A percentile compares a stretch with the other conserved stretches of the same genome.
phyloP scores from a whole-genome alignment of 768 basidiomycete genomes.

The Psilocybe azurescens region DNA sequence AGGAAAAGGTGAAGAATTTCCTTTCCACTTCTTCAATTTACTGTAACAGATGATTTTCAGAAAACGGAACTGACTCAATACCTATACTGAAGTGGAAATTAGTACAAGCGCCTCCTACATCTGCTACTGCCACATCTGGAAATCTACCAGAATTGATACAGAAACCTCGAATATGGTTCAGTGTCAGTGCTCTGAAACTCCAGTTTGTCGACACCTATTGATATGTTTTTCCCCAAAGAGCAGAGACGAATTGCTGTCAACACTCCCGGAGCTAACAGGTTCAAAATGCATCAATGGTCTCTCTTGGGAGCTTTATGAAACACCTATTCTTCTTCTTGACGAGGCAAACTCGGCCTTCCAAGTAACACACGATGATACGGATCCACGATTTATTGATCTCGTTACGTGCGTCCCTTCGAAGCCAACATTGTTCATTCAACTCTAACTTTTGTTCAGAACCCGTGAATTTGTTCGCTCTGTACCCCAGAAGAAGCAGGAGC shows the following conservation, averaged over 20 bases:
- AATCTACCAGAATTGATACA: neutral
- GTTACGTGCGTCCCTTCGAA: slow-evolving; percentile 22
- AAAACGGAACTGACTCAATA: neutral
- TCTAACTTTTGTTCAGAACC: slow-evolving; percentile 11
- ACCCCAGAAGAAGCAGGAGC: neutral
- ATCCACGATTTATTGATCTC: slow-evolving; percentile 25
- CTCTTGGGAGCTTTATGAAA: slow-evolving; percentile 31
- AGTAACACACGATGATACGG: slow-evolving; percentile 14
- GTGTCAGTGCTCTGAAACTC: slow-evolving; percentile 23
- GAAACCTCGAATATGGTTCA: slow-evolving; percentile 34
- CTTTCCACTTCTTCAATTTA: neutral
- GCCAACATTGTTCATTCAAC: no score
- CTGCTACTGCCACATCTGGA: neutral
- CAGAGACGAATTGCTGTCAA: slow-evolving; percentile 33
- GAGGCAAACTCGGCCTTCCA: slow-evolving; percentile 26
- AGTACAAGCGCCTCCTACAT: neutral
- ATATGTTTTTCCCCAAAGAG: slow-evolving; percentile 20
- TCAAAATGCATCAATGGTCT: slow-evolving; percentile 32
- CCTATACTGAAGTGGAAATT: slow-evolving; percentile 13
- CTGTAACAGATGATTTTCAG: neutral
- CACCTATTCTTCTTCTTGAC: slow-evolving; percentile 34
- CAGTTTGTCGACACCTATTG: neutral
- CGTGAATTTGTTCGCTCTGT: slow-evolving; percentile 19
- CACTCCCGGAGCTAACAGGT: slow-evolving; percentile 35
- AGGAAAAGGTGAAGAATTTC: slow-evolving; percentile 4